Evolutionary conservation across 2,329 filamentous ascomycete genomes (phyloP), one percentile per base, ranked within the genome.

Genomic region (Epichloe coenophiala): DNA sequence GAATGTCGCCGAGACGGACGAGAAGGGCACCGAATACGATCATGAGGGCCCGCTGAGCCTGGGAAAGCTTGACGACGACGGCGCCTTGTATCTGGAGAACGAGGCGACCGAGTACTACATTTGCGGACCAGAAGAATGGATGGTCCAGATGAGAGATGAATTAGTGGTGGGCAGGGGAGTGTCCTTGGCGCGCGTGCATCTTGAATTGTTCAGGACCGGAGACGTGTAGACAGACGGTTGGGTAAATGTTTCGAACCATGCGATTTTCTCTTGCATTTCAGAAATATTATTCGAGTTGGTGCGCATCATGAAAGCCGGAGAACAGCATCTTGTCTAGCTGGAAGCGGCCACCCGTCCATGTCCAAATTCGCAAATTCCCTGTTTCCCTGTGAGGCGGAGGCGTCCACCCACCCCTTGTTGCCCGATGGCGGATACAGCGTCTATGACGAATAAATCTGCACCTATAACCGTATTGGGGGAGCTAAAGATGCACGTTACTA

Each of bases 41-140:
- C 69, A 77, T 57, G 65, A 66, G 4, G 77, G 81, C 4, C 71
- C 77, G 4, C 64, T 85, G 21, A 71, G 79, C 52, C 59, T 88
- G 13, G 63, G 67, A 37, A 71, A 69, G 52, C 59, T 85, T 39
- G 71, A 76, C 51, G 61, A 62, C 8, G 66, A 73, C 15, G 59
- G 63, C 0, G 68, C 75, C 42, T 65, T 88, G 33, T 77, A 73
- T 55, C 59, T 80, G 3, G 66, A 70, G 15, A 67, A 84, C 56
- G 46, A 62, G 1, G 63, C 64, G 45, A 71, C 84, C 0, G 69
- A 78, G 57, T 89, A 87, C 62, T 88, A 77, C 58, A 64, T 86
- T 43, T 88, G 85, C 59, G 85, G 84, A 0, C 84, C 84, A 0
- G 70, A 72, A 49, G 60, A 61, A 15, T 88, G 88, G 69, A 88